Evolutionary conservation across 2,329 filamentous ascomycete genomes (phyloP).

Genomic region (Pestalotiopsis sp.): DNA sequence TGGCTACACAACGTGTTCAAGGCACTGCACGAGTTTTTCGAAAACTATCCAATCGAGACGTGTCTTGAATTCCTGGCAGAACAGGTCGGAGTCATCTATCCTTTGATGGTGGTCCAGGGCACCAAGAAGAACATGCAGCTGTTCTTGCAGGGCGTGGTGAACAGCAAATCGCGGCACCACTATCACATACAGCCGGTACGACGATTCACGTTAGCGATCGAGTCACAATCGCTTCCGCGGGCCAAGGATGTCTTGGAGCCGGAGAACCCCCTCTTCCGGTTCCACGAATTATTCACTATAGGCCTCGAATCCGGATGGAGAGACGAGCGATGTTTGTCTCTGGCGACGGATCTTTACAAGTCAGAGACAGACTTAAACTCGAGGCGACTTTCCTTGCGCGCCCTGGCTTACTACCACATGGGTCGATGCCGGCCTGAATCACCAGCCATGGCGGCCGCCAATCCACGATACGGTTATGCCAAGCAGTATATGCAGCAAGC

Average conservation of each 20-base stretch:
- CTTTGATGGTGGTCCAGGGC: conserved; percentile 5
- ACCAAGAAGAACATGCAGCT: neutral
- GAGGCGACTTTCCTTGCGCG: conserved; percentile 2
- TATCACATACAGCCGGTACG: conserved; percentile 2
- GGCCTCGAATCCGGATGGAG: conserved; percentile 3
- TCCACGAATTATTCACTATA: conserved; percentile 8
- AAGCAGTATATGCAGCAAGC: conserved; percentile 9
- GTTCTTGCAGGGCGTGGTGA: conserved; percentile 8
- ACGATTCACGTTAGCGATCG: neutral
- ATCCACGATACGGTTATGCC: conserved; percentile 3
- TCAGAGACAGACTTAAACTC: conserved; percentile 4
- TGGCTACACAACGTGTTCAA: conserved; percentile 3
- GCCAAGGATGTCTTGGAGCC: neutral
- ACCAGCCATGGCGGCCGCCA: neutral
- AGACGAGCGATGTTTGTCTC: neutral
- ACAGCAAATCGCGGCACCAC: conserved; percentile 8
- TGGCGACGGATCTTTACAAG: conserved; percentile 7
- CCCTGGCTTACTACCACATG: conserved; percentile 13
- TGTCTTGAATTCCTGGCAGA: conserved; percentile 7
- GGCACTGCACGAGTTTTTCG: conserved; percentile 11
- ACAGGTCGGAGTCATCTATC: conserved; percentile 2
- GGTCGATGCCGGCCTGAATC: conserved; percentile 1
- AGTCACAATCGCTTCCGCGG: neutral
- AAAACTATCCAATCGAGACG: conserved; percentile 1
- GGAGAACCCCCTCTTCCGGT: conserved; percentile 5